These are phyloP conservation scores for Hypoxylon sp. DNA, from an alignment of 2,329 filamentous ascomycete species.

Conservation along the genomic window DNA sequence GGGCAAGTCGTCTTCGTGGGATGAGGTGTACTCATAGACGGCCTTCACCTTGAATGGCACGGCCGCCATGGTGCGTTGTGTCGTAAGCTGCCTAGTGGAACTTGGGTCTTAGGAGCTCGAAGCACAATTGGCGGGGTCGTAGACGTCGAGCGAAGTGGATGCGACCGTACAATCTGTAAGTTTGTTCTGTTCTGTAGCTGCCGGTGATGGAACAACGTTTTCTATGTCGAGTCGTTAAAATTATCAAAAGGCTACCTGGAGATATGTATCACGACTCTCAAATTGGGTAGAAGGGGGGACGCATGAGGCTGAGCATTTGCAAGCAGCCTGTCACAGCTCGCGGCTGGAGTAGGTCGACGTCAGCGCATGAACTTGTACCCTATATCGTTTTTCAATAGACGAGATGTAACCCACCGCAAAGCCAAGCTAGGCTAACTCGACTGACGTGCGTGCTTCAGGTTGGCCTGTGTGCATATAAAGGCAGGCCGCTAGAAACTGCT, in stretches of 20 bases:
- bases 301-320: conserved; percentile 54
- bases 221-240: conserved; percentile 27
- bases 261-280: conserved; percentile 42
- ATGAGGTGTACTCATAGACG: conserved; percentile 92
- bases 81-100: conserved; percentile 44
- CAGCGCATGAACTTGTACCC: conserved; percentile 61
- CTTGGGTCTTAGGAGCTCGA: conserved; percentile 33
- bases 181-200: conserved; percentile 8
- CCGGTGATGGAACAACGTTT: conserved; percentile 4
- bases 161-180: conserved; percentile 48
- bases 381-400: conserved; percentile 38
- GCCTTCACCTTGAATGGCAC: conserved; percentile 94
- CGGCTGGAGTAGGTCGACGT: conserved; percentile 64
- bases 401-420: conserved; percentile 47
- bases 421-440: conserved; percentile 41
- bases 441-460: conserved; percentile 35
- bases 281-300: conserved; percentile 45
- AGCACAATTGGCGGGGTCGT: conserved; percentile 43
- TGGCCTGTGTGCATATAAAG: conserved; percentile 23
- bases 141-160: conserved; percentile 47
- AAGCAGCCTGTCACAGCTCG: conserved; percentile 58
- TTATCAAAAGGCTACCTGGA: conserved; percentile 10
- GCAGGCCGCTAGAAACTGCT: not conserved
- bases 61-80: conserved; percentile 72
- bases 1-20: conserved; percentile 93